phyloP scores from a whole-genome alignment of 2,329 filamentous ascomycete species.

The Xylaria sp. region DNA sequence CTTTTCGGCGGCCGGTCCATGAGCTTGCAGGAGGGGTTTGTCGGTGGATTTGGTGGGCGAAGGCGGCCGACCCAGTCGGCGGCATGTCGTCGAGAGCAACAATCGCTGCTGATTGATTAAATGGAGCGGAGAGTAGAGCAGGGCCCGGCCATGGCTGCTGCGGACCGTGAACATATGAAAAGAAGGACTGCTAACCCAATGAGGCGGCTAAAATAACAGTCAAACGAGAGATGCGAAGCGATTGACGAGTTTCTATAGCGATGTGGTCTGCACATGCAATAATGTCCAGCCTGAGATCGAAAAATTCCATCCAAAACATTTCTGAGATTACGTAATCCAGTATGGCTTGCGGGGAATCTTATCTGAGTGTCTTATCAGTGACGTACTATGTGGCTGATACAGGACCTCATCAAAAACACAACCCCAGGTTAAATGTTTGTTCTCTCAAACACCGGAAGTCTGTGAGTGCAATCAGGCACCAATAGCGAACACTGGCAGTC shows the following conservation, averaged over 20 bases:
- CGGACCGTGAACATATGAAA: constrained; percentile 46
- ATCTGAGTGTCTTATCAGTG: background rate
- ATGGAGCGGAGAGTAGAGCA: constrained; percentile 34
- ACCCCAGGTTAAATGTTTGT: no score
- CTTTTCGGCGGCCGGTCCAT: constrained; percentile 40
- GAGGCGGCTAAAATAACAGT: background rate
- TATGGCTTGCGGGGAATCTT: background rate
- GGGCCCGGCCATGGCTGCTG: constrained; percentile 41
- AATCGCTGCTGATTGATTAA: constrained; percentile 19
- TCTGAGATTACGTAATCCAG: no score
- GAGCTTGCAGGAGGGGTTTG: constrained; percentile 1
- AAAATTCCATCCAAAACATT: background rate
- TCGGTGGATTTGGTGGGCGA: constrained; percentile 26
- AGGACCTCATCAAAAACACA: no score
- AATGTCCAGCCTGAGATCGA: background rate
- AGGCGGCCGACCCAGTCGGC: background rate
- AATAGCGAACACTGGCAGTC: no score
- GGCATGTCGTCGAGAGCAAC: constrained; percentile 30
- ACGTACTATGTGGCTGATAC: background rate
- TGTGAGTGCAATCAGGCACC: no score
- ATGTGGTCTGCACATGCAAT: background rate
- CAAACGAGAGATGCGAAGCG: no score
- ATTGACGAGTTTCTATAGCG: no score
- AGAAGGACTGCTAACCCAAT: background rate
- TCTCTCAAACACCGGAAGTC: no score